These are phyloP conservation scores for Aspergillus coremiiformis DNA, from an alignment of 495 filamentous ascomycete genomes.

Conservation along the genomic window DNA sequence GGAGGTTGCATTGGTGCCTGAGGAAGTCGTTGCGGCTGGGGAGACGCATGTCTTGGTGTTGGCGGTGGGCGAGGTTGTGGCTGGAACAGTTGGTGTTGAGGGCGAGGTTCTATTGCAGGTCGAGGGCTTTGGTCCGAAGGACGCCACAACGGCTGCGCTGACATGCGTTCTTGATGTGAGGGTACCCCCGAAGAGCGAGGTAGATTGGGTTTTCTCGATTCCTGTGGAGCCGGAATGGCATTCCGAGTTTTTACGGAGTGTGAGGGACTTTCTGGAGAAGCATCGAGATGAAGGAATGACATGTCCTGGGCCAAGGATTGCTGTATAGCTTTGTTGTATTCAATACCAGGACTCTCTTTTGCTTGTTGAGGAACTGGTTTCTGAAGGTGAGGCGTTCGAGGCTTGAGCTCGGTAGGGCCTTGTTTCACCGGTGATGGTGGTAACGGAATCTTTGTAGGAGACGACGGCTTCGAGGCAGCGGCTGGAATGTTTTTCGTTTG, in stretches of 20 bases:
- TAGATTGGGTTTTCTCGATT: conserved; percentile 8
- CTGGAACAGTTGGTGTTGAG: conserved; percentile 26
- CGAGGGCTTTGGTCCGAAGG: conserved; percentile 19
- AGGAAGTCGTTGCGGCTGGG: conserved; percentile 8
- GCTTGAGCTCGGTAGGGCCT: conserved; percentile 29
- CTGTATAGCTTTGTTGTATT: conserved; percentile 54
- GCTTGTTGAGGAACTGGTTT: conserved; percentile 23
- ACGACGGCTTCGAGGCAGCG: conserved; percentile 21
- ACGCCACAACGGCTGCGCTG: conserved; percentile 27
- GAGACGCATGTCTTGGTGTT: conserved; percentile 19
- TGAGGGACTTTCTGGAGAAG: conserved; percentile 11
- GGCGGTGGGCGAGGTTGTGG: conserved; percentile 22
- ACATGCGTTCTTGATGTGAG: conserved; percentile 39
- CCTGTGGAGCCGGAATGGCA: conserved; percentile 27
- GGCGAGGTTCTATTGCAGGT: conserved; percentile 4
- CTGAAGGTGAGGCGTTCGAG: conserved; percentile 40
- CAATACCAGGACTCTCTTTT: conserved; percentile 32
- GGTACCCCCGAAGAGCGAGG: conserved; percentile 41
- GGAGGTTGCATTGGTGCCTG: conserved; percentile 4
- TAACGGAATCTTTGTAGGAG: conserved; percentile 56
- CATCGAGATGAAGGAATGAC: conserved; percentile 37
- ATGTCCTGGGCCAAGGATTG: conserved; percentile 55
- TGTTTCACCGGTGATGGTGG: conserved; percentile 39
- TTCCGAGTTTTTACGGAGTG: conserved; percentile 11
- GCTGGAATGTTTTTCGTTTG: conserved; percentile 9